Conservation (phyloP, 2,329 filamentous ascomycete genomes). For the Alternaria metachromatica region DNA sequence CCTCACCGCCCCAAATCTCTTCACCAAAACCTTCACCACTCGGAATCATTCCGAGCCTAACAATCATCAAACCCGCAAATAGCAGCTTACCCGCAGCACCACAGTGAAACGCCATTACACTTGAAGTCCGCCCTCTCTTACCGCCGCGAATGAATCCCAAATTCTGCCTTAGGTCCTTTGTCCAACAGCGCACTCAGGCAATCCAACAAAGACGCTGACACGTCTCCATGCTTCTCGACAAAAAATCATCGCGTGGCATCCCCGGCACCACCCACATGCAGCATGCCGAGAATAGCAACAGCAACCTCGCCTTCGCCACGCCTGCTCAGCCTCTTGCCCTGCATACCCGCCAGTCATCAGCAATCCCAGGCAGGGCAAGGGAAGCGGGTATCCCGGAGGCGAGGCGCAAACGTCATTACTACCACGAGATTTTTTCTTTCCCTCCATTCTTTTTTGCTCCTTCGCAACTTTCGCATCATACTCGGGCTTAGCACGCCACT, state of each 20-base stretch:
- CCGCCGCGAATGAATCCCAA: neutral
- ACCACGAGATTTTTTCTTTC: neutral
- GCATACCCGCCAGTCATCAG: slow-evolving; percentile 3
- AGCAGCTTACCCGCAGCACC: slow-evolving; percentile 6
- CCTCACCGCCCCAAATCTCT: slow-evolving; percentile 7
- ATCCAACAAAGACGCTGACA: slow-evolving; percentile 4
- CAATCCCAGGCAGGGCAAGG: neutral
- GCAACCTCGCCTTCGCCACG: slow-evolving; percentile 9
- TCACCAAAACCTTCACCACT: slow-evolving; percentile 5
- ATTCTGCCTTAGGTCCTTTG: neutral
- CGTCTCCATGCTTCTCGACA: neutral
- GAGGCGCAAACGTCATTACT: slow-evolving; percentile 3
- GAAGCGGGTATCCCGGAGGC: neutral
- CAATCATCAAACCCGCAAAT: neutral
- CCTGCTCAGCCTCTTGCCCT: slow-evolving; percentile 10
- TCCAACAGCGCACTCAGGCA: neutral
- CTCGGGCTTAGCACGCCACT: neutral
- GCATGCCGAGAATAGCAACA: slow-evolving; percentile 21
- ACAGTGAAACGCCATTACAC: neutral
- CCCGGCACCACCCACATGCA: slow-evolving; percentile 8
- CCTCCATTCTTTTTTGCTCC: neutral
- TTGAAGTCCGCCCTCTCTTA: neutral
- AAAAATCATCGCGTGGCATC: slow-evolving; percentile 3
- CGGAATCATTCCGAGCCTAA: neutral
- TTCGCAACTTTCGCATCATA: neutral